phyloP scores from a whole-genome alignment of 805 yeast species.

The Myxozyma geophila region DNA sequence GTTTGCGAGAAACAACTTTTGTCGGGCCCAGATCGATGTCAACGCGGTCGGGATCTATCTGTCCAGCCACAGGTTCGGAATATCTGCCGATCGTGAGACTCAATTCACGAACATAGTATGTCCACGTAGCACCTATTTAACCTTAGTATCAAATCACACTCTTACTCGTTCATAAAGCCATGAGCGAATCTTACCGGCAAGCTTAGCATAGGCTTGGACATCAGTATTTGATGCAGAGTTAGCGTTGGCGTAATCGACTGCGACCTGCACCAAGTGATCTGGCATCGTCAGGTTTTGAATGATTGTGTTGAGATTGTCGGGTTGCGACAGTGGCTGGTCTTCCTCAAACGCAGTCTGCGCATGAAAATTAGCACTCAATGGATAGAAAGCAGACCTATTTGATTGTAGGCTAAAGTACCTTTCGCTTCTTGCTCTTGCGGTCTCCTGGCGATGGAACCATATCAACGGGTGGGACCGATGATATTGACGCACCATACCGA shows the following conservation, averaged over 20 bases:
- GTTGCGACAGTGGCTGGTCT: conserved; percentile 15
- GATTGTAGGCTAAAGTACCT: conserved; percentile 14
- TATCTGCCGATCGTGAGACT: conserved; percentile 84
- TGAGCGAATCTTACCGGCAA: conserved; percentile 65
- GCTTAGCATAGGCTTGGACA: conserved; percentile 97
- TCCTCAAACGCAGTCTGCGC: conserved; percentile 18
- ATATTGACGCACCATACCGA: conserved; percentile 5
- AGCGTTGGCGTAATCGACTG: conserved; percentile 73
- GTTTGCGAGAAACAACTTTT: conserved; percentile 91
- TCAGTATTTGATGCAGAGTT: conserved; percentile 62
- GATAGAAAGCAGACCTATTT: not conserved
- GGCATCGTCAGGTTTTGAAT: conserved; percentile 73
- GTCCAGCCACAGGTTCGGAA: conserved; percentile 50
- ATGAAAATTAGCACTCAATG: not conserved
- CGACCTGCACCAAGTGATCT: conserved; percentile 74
- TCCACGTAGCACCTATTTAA: conserved; percentile 64
- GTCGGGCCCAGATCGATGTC: conserved; percentile 97
- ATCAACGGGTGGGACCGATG: not conserved
- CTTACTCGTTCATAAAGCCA: not conserved
- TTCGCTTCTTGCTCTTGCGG: conserved; percentile 28
- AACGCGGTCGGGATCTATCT: conserved; percentile 46
- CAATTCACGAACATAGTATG: conserved; percentile 83
- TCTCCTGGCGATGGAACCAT: conserved; percentile 14
- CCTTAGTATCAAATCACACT: not conserved
- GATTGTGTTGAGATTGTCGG: conserved; percentile 43